Evolutionary conservation across 305 asterid genomes (phyloP), one percentile per base, ranked within the genome.

Genomic region (Plantago coronopus): DNA sequence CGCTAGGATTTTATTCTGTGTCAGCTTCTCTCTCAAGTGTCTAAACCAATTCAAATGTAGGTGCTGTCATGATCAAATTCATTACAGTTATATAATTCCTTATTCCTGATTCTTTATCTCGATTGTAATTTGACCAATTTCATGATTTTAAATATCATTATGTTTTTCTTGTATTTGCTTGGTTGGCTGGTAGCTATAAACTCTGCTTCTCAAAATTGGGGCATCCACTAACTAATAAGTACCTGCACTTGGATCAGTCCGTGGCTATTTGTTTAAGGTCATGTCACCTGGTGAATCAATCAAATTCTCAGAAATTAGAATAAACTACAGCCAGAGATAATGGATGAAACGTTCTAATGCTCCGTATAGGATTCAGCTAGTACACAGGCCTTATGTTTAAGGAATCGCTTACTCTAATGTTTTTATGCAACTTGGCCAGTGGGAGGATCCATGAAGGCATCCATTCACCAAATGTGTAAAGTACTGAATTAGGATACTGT

Each of bases 21-120:
- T 49, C 60, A 13, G 59, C 48, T 48, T 54, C 40, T 19, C 53
- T 61, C 48, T 69, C 38, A 34, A 5, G 37, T 48, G 68, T 20
- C 40, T 59, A 61, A 34, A 21, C 16, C 13, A 20, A 44, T 29
- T 64, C 46, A 50, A 17, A 17, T 18, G 40, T 42, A 20, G 19
- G 23, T 58, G 49, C 17, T 27, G 40, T 49, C 29, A 62, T 20
- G 34, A 55, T 50, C 42, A 49, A 54, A 63, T 54, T 63, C 20
- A 56, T 51, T 62, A 23, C 34, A 20, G 19, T 23, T 17, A 17
- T 31, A 46, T 21, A 51, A 49, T 58, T 27, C 31, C 31, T 31
- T 31, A 2, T 3, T 7, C 9, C 37, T 29, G 60, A 55, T 15
- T 37, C 34, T 64, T 45, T 47, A 29, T 49, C 37, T 70, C 59